Percentiles rank a stretch among this genome's conserved stretches.
Conservation (phyloP, 1,139 yeast species). For the Pichia sp. region DNA sequence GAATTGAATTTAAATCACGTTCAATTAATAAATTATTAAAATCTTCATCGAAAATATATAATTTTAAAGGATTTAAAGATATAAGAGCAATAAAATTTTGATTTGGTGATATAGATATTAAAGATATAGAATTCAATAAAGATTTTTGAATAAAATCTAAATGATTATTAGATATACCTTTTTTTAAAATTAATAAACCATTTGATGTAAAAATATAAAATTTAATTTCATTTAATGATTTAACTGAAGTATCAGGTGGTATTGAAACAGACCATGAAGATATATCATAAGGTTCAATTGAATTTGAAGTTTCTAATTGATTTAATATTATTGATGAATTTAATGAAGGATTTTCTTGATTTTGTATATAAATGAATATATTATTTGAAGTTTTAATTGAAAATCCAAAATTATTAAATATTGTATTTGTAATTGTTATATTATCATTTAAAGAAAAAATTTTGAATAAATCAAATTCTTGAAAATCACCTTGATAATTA, state of each 20-base stretch:
- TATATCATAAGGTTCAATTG: constrained; percentile 11
- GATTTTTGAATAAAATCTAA: no score
- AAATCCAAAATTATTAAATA: constrained; percentile 30
- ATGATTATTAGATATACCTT: background rate
- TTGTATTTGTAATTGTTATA: constrained; percentile 33
- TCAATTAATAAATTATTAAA: background rate
- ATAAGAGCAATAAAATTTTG: constrained; percentile 55
- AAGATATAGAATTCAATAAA: constrained; percentile 31
- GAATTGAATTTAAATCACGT: constrained; percentile 22
- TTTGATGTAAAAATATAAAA: constrained; percentile 8
- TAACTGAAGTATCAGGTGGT: constrained; percentile 17
- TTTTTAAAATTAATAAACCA: constrained; percentile 5
- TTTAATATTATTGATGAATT: background rate
- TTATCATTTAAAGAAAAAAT: background rate
- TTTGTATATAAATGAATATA: constrained; percentile 32
- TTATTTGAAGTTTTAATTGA: constrained; percentile 32
- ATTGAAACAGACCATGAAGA: constrained; percentile 32
- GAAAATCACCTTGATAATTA: constrained; percentile 63
- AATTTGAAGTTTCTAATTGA: constrained; percentile 5
- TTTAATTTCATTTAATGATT: constrained; percentile 6
- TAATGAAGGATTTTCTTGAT: constrained; percentile 4
- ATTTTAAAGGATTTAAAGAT: constrained; percentile 30
- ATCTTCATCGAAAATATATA: constrained; percentile 5
- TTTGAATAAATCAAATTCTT: constrained; percentile 35
- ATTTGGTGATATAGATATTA: constrained; percentile 53